These are phyloP conservation scores for Eremothecium coryli DNA, from an alignment of 1,139 yeast species.

Conservation along the genomic window DNA sequence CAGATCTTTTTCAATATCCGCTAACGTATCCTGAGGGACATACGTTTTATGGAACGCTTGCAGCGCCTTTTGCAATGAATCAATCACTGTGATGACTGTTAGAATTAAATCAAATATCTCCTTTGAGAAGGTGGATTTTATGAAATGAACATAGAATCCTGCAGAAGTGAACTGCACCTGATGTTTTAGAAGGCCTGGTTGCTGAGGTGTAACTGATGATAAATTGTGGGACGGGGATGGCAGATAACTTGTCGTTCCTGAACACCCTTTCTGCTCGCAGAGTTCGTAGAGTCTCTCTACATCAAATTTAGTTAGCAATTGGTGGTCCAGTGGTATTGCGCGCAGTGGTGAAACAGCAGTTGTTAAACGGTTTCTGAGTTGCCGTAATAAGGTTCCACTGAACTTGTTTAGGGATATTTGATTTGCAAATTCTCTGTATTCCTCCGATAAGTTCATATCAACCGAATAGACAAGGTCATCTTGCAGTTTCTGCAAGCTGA, in stretches of 20 bases:
- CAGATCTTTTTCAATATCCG: slow-evolving; percentile 10
- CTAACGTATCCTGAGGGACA: slow-evolving; percentile 4
- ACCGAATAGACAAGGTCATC: slow-evolving; percentile 30
- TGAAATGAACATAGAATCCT: slow-evolving; percentile 17
- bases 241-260: not conserved
- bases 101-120: slow-evolving; percentile 25
- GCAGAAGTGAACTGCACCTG: too few species aligned
- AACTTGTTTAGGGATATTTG: slow-evolving; percentile 35
- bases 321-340: slow-evolving; percentile 31
- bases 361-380: slow-evolving; percentile 36
- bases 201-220: too few species aligned
- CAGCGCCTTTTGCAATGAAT: slow-evolving; percentile 20
- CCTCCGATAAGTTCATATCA: slow-evolving; percentile 32
- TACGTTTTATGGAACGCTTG: slow-evolving; percentile 11
- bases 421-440: slow-evolving; percentile 37
- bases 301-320: slow-evolving; percentile 17
- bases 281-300: slow-evolving; percentile 12
- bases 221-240: not conserved
- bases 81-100: slow-evolving; percentile 29
- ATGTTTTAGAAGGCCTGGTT: too few species aligned
- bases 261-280: too few species aligned
- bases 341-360: slow-evolving; percentile 35
- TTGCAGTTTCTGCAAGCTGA: slow-evolving; percentile 18
- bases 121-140: slow-evolving; percentile 30
- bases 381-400: slow-evolving; percentile 29